Conservation (phyloP, 2,329 filamentous ascomycete species). For the Beauveria caledonica region DNA sequence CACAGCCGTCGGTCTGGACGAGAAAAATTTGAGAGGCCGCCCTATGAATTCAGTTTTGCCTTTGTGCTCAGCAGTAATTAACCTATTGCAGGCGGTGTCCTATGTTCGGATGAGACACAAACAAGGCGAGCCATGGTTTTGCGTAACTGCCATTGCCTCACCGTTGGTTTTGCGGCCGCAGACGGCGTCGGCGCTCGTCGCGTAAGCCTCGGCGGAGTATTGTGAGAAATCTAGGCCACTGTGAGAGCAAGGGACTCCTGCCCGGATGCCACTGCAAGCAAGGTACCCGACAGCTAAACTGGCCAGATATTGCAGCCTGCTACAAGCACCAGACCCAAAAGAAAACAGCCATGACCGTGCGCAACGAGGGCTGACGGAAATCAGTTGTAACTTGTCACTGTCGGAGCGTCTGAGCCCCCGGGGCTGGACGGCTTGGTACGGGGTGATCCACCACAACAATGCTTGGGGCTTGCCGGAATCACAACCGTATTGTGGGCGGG, state of each 20-base stretch:
- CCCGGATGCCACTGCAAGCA: conserved; percentile 4
- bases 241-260: not conserved
- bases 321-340: conserved; percentile 7
- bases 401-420: conserved; percentile 3
- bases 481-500: conserved; percentile 8
- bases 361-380: conserved; percentile 3
- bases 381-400: conserved; percentile 1
- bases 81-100: not conserved
- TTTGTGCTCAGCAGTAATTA: not conserved
- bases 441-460: not conserved
- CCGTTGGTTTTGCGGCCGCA: conserved; percentile 3
- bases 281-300: conserved; percentile 1
- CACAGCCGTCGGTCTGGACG: not conserved
- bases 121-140: not conserved
- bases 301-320: conserved; percentile 5
- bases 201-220: not conserved
- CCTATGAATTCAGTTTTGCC: conserved; percentile 1
- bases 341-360: conserved; percentile 3
- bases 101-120: not conserved
- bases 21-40: not conserved
- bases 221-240: conserved; percentile 5
- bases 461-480: conserved; percentile 1
- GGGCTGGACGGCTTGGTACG: conserved; percentile 5
- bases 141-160: not conserved
- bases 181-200: not conserved